A percentile compares a stretch with the other conserved stretches of the same genome.
phyloP scores from a whole-genome alignment of 768 basidiomycete species.

The Lenzites betulinus region DNA sequence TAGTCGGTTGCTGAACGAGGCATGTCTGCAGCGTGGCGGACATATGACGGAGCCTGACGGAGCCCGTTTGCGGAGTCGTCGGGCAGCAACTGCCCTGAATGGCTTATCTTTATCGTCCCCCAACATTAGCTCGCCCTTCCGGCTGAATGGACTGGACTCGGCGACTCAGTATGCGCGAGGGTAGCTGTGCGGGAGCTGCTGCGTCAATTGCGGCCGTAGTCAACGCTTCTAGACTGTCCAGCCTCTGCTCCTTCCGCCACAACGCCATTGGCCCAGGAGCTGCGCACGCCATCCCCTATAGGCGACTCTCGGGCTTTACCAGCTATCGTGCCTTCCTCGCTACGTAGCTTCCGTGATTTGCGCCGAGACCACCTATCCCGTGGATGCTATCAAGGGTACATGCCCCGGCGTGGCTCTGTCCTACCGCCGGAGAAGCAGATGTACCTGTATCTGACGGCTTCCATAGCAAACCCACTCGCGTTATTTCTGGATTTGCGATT shows the following conservation, averaged over 20 bases:
- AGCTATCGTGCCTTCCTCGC: not conserved
- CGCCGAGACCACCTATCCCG: too few species aligned
- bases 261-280: not conserved
- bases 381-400: conserved; percentile 6
- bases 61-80: conserved; percentile 1
- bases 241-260: conserved; percentile 1
- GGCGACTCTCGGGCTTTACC: not conserved
- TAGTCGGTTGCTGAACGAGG: not conserved
- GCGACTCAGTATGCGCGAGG: too few species aligned
- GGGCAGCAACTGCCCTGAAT: conserved; percentile 6
- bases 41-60: conserved; percentile 5
- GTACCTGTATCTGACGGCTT: conserved; percentile 12
- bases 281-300: not conserved
- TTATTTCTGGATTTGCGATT: not conserved
- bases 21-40: not conserved
- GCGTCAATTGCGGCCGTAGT: conserved; percentile 9
- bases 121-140: not conserved
- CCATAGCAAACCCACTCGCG: not conserved
- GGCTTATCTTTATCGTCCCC: conserved; percentile 8
- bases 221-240: not conserved
- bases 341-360: not conserved
- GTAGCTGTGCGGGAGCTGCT: not conserved
- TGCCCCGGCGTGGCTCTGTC: not conserved
- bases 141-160: not conserved
- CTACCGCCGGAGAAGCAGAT: conserved; percentile 10